phyloP scores from a whole-genome alignment of 2,329 filamentous ascomycete genomes.

The Colletotrichum nymphaeae region DNA sequence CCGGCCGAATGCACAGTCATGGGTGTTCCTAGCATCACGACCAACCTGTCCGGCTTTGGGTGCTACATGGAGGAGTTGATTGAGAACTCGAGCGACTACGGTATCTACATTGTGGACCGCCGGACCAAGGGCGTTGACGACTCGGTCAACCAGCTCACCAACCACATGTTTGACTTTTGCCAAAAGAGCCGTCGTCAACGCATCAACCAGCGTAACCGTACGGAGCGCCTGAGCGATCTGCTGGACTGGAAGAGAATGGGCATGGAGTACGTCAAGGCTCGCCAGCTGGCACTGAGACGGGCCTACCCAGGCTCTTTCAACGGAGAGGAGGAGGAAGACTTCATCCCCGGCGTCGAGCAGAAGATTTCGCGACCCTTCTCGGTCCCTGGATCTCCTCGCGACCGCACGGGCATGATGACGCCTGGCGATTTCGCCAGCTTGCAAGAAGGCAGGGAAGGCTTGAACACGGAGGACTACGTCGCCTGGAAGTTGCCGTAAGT shows the following conservation, averaged over 20 bases:
- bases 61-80: conserved; percentile 99
- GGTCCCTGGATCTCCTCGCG: conserved; percentile 90
- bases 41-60: conserved; percentile 96
- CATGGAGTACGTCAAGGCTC: conserved; percentile 98
- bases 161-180: conserved; percentile 94
- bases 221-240: conserved; percentile 92
- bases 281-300: conserved; percentile 89
- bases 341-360: conserved; percentile 91
- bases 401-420: conserved; percentile 97
- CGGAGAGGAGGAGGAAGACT: conserved; percentile 85
- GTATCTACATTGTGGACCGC: conserved; percentile 98
- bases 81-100: conserved; percentile 97
- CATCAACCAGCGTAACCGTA: conserved; percentile 98
- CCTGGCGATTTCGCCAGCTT: conserved; percentile 97
- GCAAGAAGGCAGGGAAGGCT: conserved; percentile 91
- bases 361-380: conserved; percentile 97
- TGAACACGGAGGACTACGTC: conserved; percentile 97
- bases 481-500: conserved; percentile 98
- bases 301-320: conserved; percentile 91
- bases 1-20: conserved; percentile 98
- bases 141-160: conserved; percentile 93
- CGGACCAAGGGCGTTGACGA: conserved; percentile 96
- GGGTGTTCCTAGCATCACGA: conserved; percentile 98
- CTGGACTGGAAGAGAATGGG: conserved; percentile 99
- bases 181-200: conserved; percentile 94